These are phyloP conservation scores for Celoporthe dispersa DNA, from an alignment of 2,329 filamentous ascomycete genomes.

Conservation along the genomic window DNA sequence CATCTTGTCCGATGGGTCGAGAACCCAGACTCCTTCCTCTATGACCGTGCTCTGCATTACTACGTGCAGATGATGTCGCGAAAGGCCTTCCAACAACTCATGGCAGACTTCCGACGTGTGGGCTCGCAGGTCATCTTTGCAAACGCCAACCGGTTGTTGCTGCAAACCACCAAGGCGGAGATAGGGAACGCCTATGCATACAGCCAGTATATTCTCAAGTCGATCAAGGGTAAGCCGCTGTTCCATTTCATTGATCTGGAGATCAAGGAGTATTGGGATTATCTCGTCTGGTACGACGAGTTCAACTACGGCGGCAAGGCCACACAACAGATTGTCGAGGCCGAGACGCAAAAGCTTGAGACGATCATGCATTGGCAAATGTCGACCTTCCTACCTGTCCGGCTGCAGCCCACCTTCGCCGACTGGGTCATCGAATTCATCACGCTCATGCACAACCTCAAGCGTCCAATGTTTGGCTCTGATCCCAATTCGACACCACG, in stretches of 20 bases:
- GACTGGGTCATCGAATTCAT: slow-evolving; percentile 96
- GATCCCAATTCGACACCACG: slow-evolving; percentile 57
- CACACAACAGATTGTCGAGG: slow-evolving; percentile 78
- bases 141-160: slow-evolving; percentile 81
- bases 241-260: slow-evolving; percentile 98
- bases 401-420: slow-evolving; percentile 83
- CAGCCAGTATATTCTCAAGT: slow-evolving; percentile 96
- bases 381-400: slow-evolving; percentile 79
- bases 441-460: slow-evolving; percentile 87
- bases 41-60: slow-evolving; percentile 91
- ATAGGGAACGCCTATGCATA: slow-evolving; percentile 97
- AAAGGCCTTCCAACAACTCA: slow-evolving; percentile 95
- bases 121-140: slow-evolving; percentile 97
- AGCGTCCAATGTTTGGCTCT: slow-evolving; percentile 64
- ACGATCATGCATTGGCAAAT: slow-evolving; percentile 99
- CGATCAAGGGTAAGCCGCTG: slow-evolving; percentile 90
- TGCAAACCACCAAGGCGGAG: slow-evolving; percentile 96
- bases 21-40: slow-evolving; percentile 89
- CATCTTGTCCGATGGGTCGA: slow-evolving; percentile 98
- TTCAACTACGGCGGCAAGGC: slow-evolving; percentile 98
- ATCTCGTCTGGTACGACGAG: slow-evolving; percentile 97
- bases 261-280: slow-evolving; percentile 99
- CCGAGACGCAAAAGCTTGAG: slow-evolving; percentile 75
- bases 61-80: slow-evolving; percentile 99
- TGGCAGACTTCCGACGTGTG: slow-evolving; percentile 94